These are phyloP conservation scores for Ambrosiella beaveri DNA, from an alignment of 2,329 filamentous ascomycete species.

Conservation along the genomic window DNA sequence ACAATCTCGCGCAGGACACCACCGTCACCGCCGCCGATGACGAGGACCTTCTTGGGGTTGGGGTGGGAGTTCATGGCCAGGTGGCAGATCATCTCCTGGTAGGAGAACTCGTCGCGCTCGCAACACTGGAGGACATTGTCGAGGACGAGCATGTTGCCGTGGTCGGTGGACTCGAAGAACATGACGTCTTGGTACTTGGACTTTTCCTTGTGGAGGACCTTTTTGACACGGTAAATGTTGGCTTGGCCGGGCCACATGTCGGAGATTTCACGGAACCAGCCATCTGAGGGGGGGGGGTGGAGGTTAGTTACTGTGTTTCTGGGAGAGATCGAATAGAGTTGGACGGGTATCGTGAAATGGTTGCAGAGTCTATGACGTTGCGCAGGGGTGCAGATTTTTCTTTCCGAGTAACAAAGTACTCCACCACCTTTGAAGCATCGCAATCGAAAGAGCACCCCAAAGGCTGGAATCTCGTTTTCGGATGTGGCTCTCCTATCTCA, in stretches of 20 bases:
- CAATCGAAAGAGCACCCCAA: background rate
- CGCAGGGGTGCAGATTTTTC: background rate
- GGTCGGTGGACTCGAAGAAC: constrained; percentile 95
- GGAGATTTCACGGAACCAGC: constrained; percentile 98
- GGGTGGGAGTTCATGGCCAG: constrained; percentile 97
- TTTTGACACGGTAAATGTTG: constrained; percentile 95
- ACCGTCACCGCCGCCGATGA: constrained; percentile 94
- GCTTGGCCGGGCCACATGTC: constrained; percentile 99
- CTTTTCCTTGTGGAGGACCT: constrained; percentile 98
- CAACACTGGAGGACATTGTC: constrained; percentile 99
- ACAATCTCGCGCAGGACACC: constrained; percentile 96
- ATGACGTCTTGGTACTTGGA: constrained; percentile 98
- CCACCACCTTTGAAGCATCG: background rate
- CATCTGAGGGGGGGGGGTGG: constrained; percentile 44
- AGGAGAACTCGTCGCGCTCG: constrained; percentile 96
- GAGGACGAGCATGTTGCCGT: constrained; percentile 88
- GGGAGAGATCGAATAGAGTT: background rate
- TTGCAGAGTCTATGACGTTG: background rate
- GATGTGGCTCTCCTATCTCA: too few relatives aligned
- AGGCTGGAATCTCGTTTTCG: background rate
- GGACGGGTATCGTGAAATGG: background rate
- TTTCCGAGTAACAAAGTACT: background rate
- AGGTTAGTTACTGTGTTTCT: constrained; percentile 2
- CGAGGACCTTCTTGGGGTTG: constrained; percentile 92
- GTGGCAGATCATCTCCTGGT: constrained; percentile 99